Conservation (phyloP, 225 moss, liverwort and hornwort genomes). For the Marchantia polymorpha region DNA sequence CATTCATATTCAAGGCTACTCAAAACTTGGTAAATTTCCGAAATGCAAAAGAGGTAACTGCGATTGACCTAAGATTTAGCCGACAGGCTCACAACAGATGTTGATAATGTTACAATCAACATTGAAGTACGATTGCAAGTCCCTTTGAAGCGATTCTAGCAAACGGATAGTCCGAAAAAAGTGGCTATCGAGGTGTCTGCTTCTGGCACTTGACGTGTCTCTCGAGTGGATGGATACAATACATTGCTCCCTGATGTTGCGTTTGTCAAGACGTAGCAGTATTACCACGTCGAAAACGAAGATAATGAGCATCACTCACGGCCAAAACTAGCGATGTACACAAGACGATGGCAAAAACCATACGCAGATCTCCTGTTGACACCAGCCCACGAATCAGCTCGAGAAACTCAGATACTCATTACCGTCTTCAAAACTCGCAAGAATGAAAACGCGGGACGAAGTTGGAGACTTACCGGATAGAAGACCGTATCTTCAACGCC, state of each 20-base stretch:
- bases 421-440: no score
- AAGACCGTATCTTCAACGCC: conserved; percentile 47
- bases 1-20: background rate
- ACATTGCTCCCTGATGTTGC: conserved; percentile 27
- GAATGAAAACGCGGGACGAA: background rate
- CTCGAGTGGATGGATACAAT: conserved; percentile 24
- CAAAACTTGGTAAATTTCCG: background rate
- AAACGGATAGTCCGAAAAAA: conserved; percentile 5
- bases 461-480: background rate
- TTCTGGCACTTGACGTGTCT: background rate
- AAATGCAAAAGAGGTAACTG: background rate
- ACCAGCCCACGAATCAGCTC: background rate
- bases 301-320: conserved; percentile 2
- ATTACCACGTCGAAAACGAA: conserved; percentile 8
- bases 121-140: background rate
- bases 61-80: background rate
- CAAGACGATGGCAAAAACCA: background rate
- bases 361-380: conserved; percentile 12
- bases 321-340: conserved; percentile 1
- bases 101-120: conserved; percentile 13
- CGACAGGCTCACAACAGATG: conserved; percentile 8
- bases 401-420: no score
- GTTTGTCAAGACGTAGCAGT: conserved; percentile 7
- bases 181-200: background rate
- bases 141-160: background rate